Base-by-base conservation (phyloP, 179 eudicot genomes). In the Spinacia oleracea region DNA sequence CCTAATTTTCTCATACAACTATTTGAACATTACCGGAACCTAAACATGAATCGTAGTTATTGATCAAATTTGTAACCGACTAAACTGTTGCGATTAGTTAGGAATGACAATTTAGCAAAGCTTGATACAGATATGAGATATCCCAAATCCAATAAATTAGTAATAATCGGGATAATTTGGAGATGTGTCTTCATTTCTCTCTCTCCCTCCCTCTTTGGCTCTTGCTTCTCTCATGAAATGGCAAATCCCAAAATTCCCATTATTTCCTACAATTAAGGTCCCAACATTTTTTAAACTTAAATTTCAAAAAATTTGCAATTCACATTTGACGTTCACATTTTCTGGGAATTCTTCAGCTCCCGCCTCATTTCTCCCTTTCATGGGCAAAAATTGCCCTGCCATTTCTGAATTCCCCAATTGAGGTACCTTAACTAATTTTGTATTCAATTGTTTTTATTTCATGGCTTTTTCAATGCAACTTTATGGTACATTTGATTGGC, bases 381-480 rank as follows among this genome's bases (percentile, higher is more conserved):
- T 70, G 76, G 79, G 65, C 59, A 75, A 65, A 74, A 56, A 68
- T 65, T 80, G 64, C 70, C 74, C 69, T 43, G 35, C 64, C 75
- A 23, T 80, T 80, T 80, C 70, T 56, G 69, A 80, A 55, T 74
- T 46, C 9, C 27, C 62, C 46, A n/a, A 9, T 67, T 55, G 1
- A 81, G 83, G 83, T 81, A 69, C 48, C n/a, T n/a, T n/a, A n/a
- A n/a, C n/a, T n/a, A n/a, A n/a, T n/a, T n/a, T n/a, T n/a, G n/a
- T n/a, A n/a, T n/a, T n/a, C 6, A 16, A 35, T 18, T 14, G 9
- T 15, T 18, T 66, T 5, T 11, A 31, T 45, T 45, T 42, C 7
- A 8, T 4, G 10, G 46, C 40, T 29, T 64, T 25, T 27, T 40
- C 50, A 20, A 32, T 16, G 6, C 10, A 8, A 35, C 29, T 23